Evolutionary conservation across 768 basidiomycete genomes (phyloP), one percentile per base, ranked within the genome.

Genomic region (Trametes meyenii): DNA sequence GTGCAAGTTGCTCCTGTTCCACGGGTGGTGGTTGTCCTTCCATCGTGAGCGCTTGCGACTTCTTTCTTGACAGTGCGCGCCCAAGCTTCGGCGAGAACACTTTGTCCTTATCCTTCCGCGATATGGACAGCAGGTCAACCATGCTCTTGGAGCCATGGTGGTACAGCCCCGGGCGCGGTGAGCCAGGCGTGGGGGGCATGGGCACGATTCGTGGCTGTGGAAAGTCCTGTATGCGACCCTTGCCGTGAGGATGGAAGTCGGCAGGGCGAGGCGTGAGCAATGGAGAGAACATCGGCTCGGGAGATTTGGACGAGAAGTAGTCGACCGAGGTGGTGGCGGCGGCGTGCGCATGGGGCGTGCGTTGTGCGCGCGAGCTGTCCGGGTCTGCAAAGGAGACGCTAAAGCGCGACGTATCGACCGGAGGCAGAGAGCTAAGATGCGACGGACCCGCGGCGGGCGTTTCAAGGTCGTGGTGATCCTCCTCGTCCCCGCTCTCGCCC

Each of bases 81-180:
- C 50, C 57, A n/a, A 59, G 55, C 56, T 64, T 67, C 8, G 67
- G 67, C 6, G 65, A 60, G 24, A 62, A 42, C 23, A 64, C 46
- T 38, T 58, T 56, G 56, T 66, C 68, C 50, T 65, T 62, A 35
- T 64, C 67, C 43, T 66, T 70, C n/a, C 61, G 58, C 35, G 52
- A 36, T 23, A 61, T 45, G 16, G 72, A 66, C 21, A 72, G 64
- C 16, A 90, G 72, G 69, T 90, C 81, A 53, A 88, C 71, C 81
- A 89, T 81, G 69, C 89, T 90, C 66, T 74, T 79, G 51, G 88
- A 89, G 0, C 82, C 81, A 40, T 79, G 81, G 55, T 83, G 84
- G 68, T 84, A 84, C 68, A 88, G 78, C 50, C 76, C 75, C 5
- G 85, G 82, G 21, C 75, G 66, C 5, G 67, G 66, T 11, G 67